Percentiles rank a stretch among this genome's conserved stretches.
These are phyloP conservation scores for Tricholoma matsutake DNA, from an alignment of 768 basidiomycete species.

Conservation along the genomic window DNA sequence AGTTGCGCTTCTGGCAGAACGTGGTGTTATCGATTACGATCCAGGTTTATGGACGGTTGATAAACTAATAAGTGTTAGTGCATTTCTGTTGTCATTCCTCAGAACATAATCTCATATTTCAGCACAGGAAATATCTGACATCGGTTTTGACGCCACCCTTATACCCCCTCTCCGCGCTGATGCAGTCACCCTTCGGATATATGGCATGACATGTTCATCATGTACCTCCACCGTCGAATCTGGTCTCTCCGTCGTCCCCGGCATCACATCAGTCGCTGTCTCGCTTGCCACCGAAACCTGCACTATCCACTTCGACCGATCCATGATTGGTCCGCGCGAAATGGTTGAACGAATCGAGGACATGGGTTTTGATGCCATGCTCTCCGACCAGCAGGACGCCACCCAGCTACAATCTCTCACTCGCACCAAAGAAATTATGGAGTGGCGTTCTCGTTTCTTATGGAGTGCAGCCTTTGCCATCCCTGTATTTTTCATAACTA, in stretches of 20 bases:
- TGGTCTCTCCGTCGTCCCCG: constrained; percentile 65
- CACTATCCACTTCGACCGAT: constrained; percentile 72
- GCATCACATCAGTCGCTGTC: constrained; percentile 68
- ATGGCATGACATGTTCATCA: constrained; percentile 88
- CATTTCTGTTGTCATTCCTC: background rate
- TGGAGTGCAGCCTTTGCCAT: constrained; percentile 77
- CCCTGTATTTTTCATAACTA: constrained; percentile 91
- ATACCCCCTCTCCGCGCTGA: constrained; percentile 67
- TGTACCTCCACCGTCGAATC: constrained; percentile 77
- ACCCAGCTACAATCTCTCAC: constrained; percentile 86
- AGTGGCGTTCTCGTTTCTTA: constrained; percentile 80
- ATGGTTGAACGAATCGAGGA: constrained; percentile 86
- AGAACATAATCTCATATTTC: constrained; percentile 8
- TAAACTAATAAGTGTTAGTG: constrained; percentile 71
- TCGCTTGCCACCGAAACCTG: constrained; percentile 76
- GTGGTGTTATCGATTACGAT: constrained; percentile 89
- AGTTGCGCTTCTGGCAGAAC: constrained; percentile 96
- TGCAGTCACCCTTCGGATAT: constrained; percentile 71
- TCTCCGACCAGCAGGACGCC: constrained; percentile 74
- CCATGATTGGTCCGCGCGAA: constrained; percentile 74
- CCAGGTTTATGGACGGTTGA: constrained; percentile 74
- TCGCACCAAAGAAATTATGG: constrained; percentile 85
- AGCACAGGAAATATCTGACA: constrained; percentile 82
- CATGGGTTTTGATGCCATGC: constrained; percentile 87
- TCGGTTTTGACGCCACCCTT: constrained; percentile 85